Conservation (phyloP, 2,329 filamentous ascomycete species). For the Aspergillus flavus region DNA sequence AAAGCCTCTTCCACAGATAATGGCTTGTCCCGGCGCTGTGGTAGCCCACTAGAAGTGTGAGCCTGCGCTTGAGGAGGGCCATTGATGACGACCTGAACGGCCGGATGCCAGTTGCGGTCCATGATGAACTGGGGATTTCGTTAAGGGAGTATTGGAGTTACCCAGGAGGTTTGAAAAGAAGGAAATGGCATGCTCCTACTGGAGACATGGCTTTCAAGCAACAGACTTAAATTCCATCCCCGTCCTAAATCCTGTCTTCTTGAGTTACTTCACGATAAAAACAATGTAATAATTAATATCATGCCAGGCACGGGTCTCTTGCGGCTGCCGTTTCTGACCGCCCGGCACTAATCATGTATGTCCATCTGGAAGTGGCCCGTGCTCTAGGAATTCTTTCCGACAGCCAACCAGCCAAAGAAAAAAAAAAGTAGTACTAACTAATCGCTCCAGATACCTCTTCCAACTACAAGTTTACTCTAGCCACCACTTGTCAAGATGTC, state of each 20-base stretch:
- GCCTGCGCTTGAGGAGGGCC: conserved; percentile 32
- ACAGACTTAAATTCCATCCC: conserved; percentile 18
- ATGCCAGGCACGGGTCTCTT: conserved; percentile 28
- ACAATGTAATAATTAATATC: conserved; percentile 26
- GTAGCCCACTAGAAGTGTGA: conserved; percentile 29
- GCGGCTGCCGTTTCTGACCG: conserved; percentile 29
- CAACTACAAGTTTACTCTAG: neutral
- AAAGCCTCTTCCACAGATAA: conserved; percentile 51
- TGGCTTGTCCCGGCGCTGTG: conserved; percentile 35
- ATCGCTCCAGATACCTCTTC: neutral
- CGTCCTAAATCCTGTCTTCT: conserved; percentile 15
- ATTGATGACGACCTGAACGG: conserved; percentile 47
- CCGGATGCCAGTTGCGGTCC: conserved; percentile 43
- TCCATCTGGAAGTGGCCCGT: conserved; percentile 18
- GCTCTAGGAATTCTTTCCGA: conserved; percentile 24
- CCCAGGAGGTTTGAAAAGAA: conserved; percentile 22
- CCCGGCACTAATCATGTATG: conserved; percentile 26
- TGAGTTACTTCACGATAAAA: conserved; percentile 7
- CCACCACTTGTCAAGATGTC: conserved; percentile 62
- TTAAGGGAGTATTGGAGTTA: conserved; percentile 26
- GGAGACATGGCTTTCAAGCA: conserved; percentile 38
- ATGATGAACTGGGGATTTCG: conserved; percentile 33
- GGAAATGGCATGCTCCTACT: conserved; percentile 30
- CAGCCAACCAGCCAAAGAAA: conserved; percentile 21
- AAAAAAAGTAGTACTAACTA: conserved; percentile 14